These are phyloP conservation scores for Syncephalastrum contaminatum DNA, from an alignment of 371 early-diverging fungal genomes.

Conservation along the genomic window DNA sequence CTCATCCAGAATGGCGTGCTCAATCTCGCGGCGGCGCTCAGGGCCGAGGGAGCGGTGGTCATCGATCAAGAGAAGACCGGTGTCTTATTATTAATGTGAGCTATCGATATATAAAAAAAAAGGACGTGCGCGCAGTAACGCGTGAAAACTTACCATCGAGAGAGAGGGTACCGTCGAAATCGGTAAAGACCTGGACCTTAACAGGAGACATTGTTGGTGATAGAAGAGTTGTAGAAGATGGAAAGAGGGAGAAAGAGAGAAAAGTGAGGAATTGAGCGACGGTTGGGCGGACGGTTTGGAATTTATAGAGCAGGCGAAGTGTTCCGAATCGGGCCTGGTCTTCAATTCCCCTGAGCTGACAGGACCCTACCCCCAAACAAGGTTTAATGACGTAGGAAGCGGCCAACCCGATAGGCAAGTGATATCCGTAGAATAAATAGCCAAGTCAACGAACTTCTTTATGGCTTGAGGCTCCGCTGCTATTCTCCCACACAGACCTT, in stretches of 20 bases:
- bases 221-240: background rate
- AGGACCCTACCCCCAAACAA: too few relatives aligned
- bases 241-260: conserved; percentile 4
- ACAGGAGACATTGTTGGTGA: conserved; percentile 13
- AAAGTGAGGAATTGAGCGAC: too few relatives aligned
- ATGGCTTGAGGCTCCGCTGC: too few relatives aligned
- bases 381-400: too few relatives aligned
- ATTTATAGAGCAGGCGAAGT: too few relatives aligned
- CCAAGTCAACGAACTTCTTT: too few relatives aligned
- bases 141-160: conserved; percentile 30
- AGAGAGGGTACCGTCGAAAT: conserved; percentile 52
- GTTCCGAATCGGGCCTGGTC: too few relatives aligned
- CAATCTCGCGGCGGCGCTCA: conserved; percentile 38
- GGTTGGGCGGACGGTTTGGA: too few relatives aligned
- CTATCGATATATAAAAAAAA: background rate
- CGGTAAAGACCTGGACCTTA: conserved; percentile 45
- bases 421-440: too few relatives aligned
- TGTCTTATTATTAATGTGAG: conserved; percentile 21
- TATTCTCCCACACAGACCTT: too few relatives aligned
- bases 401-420: too few relatives aligned
- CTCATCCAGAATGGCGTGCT: conserved; percentile 38
- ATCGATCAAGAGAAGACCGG: conserved; percentile 45
- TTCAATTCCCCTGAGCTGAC: too few relatives aligned
- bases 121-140: conserved; percentile 2
- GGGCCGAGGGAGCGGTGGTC: conserved; percentile 43